Base-by-base conservation (phyloP, 768 basidiomycete genomes). In the Kwoniella sp. region DNA sequence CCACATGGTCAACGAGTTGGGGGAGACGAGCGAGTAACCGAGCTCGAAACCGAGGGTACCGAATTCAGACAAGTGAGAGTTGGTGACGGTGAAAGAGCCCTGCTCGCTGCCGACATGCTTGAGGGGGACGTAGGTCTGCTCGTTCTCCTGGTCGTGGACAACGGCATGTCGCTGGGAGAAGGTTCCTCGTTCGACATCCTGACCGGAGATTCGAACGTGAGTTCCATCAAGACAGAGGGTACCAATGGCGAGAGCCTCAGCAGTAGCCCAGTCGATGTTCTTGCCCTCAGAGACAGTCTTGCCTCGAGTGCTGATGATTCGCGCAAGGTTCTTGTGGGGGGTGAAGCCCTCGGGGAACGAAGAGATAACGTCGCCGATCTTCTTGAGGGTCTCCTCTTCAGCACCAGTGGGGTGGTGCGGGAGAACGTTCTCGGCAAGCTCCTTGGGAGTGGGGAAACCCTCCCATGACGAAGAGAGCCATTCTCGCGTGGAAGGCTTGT, bases 391-490 rank as follows among this genome's bases (percentile, higher is more conserved):
- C 25, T 87, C 89, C 70, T 85, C 87, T 15, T 90, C 86, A 30
- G 87, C 82, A 48, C 95, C 96, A 3, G 96, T 99, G 23, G 88
- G 82, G 59, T 90, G 91, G 4, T 90, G 89, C n/a, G 94, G 94
- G 23, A 98, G 86, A 13, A 91, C 88, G 72, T 89, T 86, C 80
- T 96, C 94, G 26, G 93, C 92, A 37, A 99, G 86, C 82, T 97
- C 88, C 80, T 92, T 92, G 48, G 96, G 96, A 1, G 92, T 92
- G 2, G 96, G 96, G 88, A 99, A 99, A 15, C 95, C 95, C 60
- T 90, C 91, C 96, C 96, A 99, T 0, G 92, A 90, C 8, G 93
- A 90, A 1, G 96, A 97, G 38, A 98, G 87, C 96, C 96, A 98
- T 78, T 99, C 96, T 78, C 93, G 92, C 74, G 87, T 86, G 2